phyloP scores from a whole-genome alignment of 164 flowering plant genomes.

The Malania oleifera region DNA sequence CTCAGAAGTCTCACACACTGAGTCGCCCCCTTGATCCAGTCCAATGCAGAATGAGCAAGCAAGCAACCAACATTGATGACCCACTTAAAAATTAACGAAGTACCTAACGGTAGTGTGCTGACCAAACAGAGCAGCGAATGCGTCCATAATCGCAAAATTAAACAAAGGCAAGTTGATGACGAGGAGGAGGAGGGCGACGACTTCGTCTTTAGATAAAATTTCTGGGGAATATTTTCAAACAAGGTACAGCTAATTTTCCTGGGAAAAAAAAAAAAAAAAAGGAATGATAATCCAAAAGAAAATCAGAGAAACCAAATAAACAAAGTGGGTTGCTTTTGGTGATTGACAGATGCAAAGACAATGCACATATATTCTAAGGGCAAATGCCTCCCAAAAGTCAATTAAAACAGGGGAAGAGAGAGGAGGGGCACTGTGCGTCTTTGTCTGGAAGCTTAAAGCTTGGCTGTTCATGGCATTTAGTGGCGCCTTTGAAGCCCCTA shows the following conservation, averaged over 20 bases:
- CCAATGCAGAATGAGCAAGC: too few species aligned
- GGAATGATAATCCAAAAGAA: conserved; percentile 11
- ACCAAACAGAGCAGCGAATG: too few species aligned
- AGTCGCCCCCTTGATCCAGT: too few species aligned
- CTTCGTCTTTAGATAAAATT: too few species aligned
- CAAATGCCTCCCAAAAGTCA: conserved; percentile 26
- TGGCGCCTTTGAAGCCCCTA: conserved; percentile 7
- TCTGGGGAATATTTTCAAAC: conserved; percentile 21
- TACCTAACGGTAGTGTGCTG: too few species aligned
- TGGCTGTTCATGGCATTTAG: conserved; percentile 39
- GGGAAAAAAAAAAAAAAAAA: conserved; percentile 4
- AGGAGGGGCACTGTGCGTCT: conserved; percentile 34
- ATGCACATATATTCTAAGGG: conserved; percentile 20
- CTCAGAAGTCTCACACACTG: too few species aligned
- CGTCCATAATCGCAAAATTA: too few species aligned
- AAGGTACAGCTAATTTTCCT: conserved; percentile 22
- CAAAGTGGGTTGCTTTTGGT: neutral
- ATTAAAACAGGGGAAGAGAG: conserved; percentile 33
- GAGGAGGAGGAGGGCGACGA: too few species aligned
- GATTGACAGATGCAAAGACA: conserved; percentile 15
- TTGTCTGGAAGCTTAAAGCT: conserved; percentile 34
- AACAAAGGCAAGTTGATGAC: conserved; percentile 2
- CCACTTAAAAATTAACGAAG: too few species aligned
- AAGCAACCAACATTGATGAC: too few species aligned
- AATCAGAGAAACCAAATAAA: neutral